Base-by-base conservation (phyloP, 1,284 basidiomycete species). In the Phellopilus nigrolimitatus region DNA sequence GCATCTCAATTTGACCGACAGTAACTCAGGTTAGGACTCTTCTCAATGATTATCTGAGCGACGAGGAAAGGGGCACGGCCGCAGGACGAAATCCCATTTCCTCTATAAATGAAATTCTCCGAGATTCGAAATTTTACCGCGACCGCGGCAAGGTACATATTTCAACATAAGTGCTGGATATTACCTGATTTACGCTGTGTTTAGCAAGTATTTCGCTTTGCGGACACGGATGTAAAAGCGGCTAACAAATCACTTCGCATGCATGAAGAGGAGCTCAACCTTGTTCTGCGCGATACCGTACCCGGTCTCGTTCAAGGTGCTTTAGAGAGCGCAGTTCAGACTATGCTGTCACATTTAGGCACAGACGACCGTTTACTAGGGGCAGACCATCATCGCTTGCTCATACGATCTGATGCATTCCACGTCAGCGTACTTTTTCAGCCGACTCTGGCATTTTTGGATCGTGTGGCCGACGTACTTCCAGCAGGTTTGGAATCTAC, bases 381-480 rank as follows among this genome's bases (percentile, higher is more conserved):
- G 25, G 73, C 73, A 7, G 84, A 90, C 42, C 87, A 87, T 49
- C 94, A 98, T 70, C 82, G 90, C 21, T 73, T 90, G 17, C 77
- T 99, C 25, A 88, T 97, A 55, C 84, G 84, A 55, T 87, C 97
- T 1, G 91, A 98, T 64, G 90, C 93, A 1, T 98, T 98, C 72
- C 94, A 97, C 68, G 91, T 98, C 46, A 89, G 85, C 45, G 82
- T 95, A 10, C 74, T 99, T 10, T 97, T 99, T 69, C 91, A 92
- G 59, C 95, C 97, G 0, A 95, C 94, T 5, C 71, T 97, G 8
- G 74, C 85, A 0, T 98, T 97, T 66, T 75, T 98, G 56, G 78
- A 88, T 53, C 80, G 88, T 12, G 71, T 89, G 37, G 69, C 81
- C 28, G 78, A 82, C 19, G 74, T 89, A 19, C 72, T 95, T 19